A percentile compares a stretch with the other conserved stretches of the same genome.
These are phyloP conservation scores for Phoenix roebelenii DNA, from an alignment of 176 grass and related monocot species.

Conservation along the genomic window DNA sequence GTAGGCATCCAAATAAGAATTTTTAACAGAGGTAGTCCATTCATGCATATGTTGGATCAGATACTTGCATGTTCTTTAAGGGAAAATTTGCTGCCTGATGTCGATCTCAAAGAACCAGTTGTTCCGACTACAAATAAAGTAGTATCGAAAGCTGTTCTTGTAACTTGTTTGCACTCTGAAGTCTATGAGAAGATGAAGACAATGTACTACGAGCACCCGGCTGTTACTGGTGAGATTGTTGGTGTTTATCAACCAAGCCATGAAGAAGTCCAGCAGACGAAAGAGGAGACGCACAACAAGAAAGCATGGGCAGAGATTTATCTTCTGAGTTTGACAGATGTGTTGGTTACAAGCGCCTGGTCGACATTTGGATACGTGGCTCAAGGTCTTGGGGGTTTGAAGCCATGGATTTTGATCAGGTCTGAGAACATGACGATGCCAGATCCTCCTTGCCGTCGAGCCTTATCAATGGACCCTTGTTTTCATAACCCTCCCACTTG, in stretches of 20 bases:
- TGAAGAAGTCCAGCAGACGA: conserved; percentile 5
- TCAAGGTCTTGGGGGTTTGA: conserved; percentile 6
- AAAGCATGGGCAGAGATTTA: conserved; percentile 15
- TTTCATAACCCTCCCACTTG: conserved; percentile 9
- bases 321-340: conserved; percentile 14
- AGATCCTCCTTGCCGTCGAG: background rate
- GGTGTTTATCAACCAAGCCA: conserved; percentile 17
- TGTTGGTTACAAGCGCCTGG: background rate
- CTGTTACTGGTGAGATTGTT: conserved; percentile 1
- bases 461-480: conserved; percentile 16
- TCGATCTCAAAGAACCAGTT: background rate
- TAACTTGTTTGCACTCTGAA: background rate
- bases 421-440: background rate
- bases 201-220: conserved; percentile 12
- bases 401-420: conserved; percentile 14
- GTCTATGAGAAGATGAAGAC: conserved; percentile 10
- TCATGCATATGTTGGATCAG: too few relatives aligned
- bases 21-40: too few relatives aligned
- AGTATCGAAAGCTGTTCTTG: background rate
- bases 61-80: too few relatives aligned
- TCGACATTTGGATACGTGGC: conserved; percentile 19
- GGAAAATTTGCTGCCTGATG: background rate
- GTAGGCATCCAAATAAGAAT: too few relatives aligned
- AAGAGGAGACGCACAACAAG: conserved; percentile 1
- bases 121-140: background rate